phyloP scores from a whole-genome alignment of 176 grass and related monocot genomes.

The Eremochloa ophiuroides region DNA sequence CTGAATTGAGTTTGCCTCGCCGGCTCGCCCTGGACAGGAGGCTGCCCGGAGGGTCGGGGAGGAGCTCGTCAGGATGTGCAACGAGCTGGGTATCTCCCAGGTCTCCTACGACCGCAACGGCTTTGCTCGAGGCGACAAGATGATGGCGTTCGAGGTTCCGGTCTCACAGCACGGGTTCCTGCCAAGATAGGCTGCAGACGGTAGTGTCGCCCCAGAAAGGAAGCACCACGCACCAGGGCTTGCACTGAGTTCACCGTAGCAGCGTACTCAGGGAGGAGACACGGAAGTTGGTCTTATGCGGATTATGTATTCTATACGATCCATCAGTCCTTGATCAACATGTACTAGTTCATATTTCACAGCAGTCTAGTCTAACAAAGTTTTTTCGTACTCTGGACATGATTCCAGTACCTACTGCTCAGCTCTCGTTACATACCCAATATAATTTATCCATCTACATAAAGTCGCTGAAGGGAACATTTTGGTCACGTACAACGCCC shows the following conservation, averaged over 20 bases:
- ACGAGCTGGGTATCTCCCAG: conserved; percentile 62
- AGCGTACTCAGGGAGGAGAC: not conserved
- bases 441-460: not conserved
- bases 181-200: conserved; percentile 29
- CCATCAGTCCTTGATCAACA: not conserved
- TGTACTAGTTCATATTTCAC: not conserved
- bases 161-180: conserved; percentile 71
- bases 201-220: not conserved
- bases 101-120: conserved; percentile 87
- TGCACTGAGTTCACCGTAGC: not conserved
- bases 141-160: conserved; percentile 66
- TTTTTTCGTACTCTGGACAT: not conserved
- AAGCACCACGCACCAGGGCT: not conserved
- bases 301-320: not conserved
- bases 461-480: not conserved
- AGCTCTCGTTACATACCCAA: not conserved
- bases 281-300: not conserved
- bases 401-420: not conserved
- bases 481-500: too few relatives aligned
- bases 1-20: not conserved
- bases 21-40: conserved; percentile 35
- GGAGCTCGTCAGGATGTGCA: conserved; percentile 59
- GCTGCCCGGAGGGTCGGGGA: conserved; percentile 72
- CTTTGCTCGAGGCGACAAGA: conserved; percentile 81
- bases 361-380: not conserved